phyloP scores from a whole-genome alignment of 1,139 yeast species.

The Wickerhamomyces sp. region DNA sequence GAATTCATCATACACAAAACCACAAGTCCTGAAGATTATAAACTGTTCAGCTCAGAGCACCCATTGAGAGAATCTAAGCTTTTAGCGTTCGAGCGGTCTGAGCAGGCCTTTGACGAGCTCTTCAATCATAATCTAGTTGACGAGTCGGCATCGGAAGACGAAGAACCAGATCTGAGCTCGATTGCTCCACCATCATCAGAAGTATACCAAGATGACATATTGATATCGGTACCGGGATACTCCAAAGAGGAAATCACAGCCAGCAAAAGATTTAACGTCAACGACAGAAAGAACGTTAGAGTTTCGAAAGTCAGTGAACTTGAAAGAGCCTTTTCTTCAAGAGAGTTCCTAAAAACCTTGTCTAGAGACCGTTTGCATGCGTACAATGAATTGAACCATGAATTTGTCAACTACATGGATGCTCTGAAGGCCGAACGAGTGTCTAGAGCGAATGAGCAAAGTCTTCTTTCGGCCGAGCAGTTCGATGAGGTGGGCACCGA shows the following conservation, averaged over 20 bases:
- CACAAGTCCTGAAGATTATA: conserved; percentile 28
- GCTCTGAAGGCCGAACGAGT: conserved; percentile 6
- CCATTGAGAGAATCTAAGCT: conserved; percentile 34
- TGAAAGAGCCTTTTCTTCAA: conserved; percentile 18
- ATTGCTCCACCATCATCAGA: conserved; percentile 14
- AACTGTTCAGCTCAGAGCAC: conserved; percentile 31
- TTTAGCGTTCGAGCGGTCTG: conserved; percentile 35
- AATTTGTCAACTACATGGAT: conserved; percentile 4
- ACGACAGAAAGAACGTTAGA: conserved; percentile 22
- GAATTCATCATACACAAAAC: conserved; percentile 24
- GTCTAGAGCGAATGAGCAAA: background rate
- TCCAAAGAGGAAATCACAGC: conserved; percentile 23
- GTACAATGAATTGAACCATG: conserved; percentile 3
- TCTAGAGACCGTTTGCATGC: conserved; percentile 1
- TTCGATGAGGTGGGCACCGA: background rate
- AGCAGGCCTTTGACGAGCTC: conserved; percentile 27
- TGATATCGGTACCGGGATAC: conserved; percentile 23
- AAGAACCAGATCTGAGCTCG: conserved; percentile 22
- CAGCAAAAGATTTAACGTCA: conserved; percentile 16
- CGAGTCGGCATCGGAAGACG: conserved; percentile 24
- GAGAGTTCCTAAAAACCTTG: conserved; percentile 2
- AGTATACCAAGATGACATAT: conserved; percentile 18
- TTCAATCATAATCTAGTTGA: conserved; percentile 16
- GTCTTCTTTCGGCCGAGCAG: background rate
- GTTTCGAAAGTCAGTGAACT: conserved; percentile 18